Conservation (phyloP, 2,329 filamentous ascomycete species). For the Rutstroemia sp. region DNA sequence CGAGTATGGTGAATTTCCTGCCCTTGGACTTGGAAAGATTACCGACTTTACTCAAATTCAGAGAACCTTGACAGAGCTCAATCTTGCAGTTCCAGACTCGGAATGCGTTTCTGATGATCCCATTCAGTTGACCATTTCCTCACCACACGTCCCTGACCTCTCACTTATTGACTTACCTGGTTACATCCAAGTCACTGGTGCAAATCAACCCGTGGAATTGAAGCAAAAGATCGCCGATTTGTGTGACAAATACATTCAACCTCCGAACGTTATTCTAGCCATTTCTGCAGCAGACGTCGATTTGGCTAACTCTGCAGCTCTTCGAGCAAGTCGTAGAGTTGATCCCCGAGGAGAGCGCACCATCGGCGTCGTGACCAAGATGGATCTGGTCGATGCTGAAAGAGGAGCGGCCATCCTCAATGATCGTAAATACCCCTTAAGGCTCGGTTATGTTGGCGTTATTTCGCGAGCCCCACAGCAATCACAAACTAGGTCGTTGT, state of each 20-base stretch:
- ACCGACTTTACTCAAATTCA: slow-evolving; percentile 91
- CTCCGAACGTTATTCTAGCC: slow-evolving; percentile 92
- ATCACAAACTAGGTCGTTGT: slow-evolving; percentile 53
- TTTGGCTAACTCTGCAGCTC: slow-evolving; percentile 87
- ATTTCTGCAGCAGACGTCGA: slow-evolving; percentile 98
- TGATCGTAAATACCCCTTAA: slow-evolving; percentile 87
- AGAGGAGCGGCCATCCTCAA: slow-evolving; percentile 72
- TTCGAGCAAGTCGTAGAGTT: slow-evolving; percentile 82
- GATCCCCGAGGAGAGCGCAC: slow-evolving; percentile 93
- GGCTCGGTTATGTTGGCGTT: slow-evolving; percentile 94
- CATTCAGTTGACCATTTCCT: slow-evolving; percentile 92
- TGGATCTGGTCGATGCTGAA: slow-evolving; percentile 86
- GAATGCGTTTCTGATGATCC: slow-evolving; percentile 96
- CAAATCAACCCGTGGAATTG: slow-evolving; percentile 82
- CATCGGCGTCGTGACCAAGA: slow-evolving; percentile 98
- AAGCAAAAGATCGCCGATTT: slow-evolving; percentile 95
- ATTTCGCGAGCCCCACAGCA: slow-evolving; percentile 68
- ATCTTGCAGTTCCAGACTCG: slow-evolving; percentile 80
- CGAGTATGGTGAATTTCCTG: slow-evolving; percentile 95
- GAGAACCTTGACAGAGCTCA: slow-evolving; percentile 87
- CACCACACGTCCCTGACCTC: slow-evolving; percentile 87
- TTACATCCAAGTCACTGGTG: slow-evolving; percentile 91
- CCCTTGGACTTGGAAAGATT: slow-evolving; percentile 80
- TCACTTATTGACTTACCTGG: slow-evolving; percentile 94
- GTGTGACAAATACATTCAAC: slow-evolving; percentile 96